phyloP scores from a whole-genome alignment of 1,284 basidiomycete genomes.

The Tremellales sp. region DNA sequence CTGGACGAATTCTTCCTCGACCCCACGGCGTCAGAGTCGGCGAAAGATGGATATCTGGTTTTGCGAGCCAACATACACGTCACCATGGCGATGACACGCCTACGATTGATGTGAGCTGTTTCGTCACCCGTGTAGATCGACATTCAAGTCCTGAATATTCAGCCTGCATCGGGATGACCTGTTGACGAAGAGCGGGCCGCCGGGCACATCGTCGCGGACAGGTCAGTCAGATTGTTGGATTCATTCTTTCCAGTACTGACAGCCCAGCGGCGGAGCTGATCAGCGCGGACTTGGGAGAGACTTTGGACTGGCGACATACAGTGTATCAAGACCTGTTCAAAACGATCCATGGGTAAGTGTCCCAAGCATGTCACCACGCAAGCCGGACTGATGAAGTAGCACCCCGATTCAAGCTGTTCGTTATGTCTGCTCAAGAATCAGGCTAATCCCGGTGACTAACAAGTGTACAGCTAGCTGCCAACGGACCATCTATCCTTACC shows the following conservation, averaged over 20 bases:
- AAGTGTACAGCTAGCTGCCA: constrained; percentile 26
- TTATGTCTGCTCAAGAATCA: background rate
- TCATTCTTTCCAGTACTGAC: background rate
- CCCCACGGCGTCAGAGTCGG: constrained; percentile 20
- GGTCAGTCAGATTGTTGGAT: constrained; percentile 4
- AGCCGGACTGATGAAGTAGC: constrained; percentile 2
- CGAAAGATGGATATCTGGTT: constrained; percentile 25
- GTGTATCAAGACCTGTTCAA: constrained; percentile 30
- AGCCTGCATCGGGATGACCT: constrained; percentile 22
- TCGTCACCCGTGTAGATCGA: background rate
- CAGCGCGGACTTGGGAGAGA: constrained; percentile 20
- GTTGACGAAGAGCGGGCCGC: constrained; percentile 14
- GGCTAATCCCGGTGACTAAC: background rate
- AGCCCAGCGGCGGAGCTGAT: constrained; percentile 23
- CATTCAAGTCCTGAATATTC: background rate
- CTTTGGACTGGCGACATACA: constrained; percentile 20
- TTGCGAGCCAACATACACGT: constrained; percentile 30
- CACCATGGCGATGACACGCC: constrained; percentile 24
- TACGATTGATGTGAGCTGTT: constrained; percentile 21
- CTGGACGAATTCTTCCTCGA: constrained; percentile 26
- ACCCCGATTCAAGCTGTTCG: constrained; percentile 25
- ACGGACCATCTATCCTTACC: constrained; percentile 25
- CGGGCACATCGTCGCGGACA: constrained; percentile 16
- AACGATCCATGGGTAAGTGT: constrained; percentile 18
- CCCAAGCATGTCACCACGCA: background rate